Base-by-base conservation (phyloP, 2,329 filamentous ascomycete genomes). In the Aspergillus nomiae region DNA sequence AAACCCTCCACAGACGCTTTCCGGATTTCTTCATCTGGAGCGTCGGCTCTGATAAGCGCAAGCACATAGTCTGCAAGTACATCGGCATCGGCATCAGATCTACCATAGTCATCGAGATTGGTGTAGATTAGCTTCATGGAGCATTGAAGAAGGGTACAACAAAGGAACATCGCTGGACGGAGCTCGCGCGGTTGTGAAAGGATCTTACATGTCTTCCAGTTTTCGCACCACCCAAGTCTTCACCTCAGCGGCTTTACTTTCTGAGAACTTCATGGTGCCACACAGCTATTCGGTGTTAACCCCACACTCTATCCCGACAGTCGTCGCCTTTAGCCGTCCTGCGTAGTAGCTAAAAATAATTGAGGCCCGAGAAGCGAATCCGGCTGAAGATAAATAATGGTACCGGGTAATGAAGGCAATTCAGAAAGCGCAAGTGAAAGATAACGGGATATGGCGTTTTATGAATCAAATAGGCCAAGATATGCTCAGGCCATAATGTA, bases 1-100 rank as follows among this genome's bases (percentile, higher is more conserved):
- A 89, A 75, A 62, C 85, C 83, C 62, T 86, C 83, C 60, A 86
- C 74, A 41, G 84, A 86, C 57, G 79, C 84, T 63, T 81, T 76
- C 69, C 80, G 80, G 56, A 87, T 82, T 60, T 82, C 78, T n/a
- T 82, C 81, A 62, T 86, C 83, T 3, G 83, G 77, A 46, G 85
- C 85, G 66, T 87, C 85, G 19, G 82, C 82, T 50, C 82, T 82
- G 50, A 88, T 81, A 34, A 89, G 80, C 26, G 85, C 86, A 54
- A 88, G 77, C 9, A 88, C 85, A 69, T 88, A 89, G 67, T 89
- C 86, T 34, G 85, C 86, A 24, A 89, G 82, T 2, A 88, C 84
- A 67, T 86, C 85, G 14, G 82, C 82, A 70, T 89, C 86, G 34
- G 86, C 86, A 71, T 88, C 86, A n/a, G 84, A 86, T 65, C 85